Conservation (phyloP, 805 yeast species). For the Metschnikowia proteae region DNA sequence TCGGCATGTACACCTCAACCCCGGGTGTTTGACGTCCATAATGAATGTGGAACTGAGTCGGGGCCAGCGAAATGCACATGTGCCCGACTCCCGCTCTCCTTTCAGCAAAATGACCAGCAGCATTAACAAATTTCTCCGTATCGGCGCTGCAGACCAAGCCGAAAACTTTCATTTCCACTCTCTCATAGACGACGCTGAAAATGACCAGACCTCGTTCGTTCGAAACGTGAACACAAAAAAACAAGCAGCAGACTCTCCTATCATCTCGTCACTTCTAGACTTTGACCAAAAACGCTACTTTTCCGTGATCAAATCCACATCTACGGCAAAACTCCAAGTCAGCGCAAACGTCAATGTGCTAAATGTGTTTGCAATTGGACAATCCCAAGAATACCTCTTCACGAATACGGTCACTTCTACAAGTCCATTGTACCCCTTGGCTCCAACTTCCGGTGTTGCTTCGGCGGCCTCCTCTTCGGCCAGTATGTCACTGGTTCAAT, state of each 20-base stretch:
- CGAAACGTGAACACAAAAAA: constrained; percentile 2
- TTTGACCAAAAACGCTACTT: constrained; percentile 29
- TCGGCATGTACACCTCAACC: constrained; percentile 48
- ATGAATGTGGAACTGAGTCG: constrained; percentile 11
- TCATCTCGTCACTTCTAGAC: constrained; percentile 27
- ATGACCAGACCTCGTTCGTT: background rate
- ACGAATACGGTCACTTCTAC: constrained; percentile 20
- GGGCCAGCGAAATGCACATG: constrained; percentile 7
- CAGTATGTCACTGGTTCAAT: constrained; percentile 9
- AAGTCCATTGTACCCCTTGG: constrained; percentile 20
- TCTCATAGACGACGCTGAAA: constrained; percentile 1
- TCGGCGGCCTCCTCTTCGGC: constrained; percentile 10
- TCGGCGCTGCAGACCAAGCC: constrained; percentile 7
- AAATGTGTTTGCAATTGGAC: constrained; percentile 41
- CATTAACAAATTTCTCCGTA: constrained; percentile 27
- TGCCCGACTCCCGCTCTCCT: constrained; percentile 21
- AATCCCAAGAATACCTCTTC: constrained; percentile 20
- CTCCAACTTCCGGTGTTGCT: constrained; percentile 2
- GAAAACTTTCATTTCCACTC: constrained; percentile 6
- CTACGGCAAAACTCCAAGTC: constrained; percentile 35
- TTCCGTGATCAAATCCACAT: constrained; percentile 26
- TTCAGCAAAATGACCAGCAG: constrained; percentile 32
- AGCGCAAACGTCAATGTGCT: constrained; percentile 49
- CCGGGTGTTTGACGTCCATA: constrained; percentile 43
- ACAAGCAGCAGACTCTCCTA: constrained; percentile 2